Evolutionary conservation across 768 basidiomycete genomes (phyloP), one percentile per base, ranked within the genome.

Genomic region (Psilocybe subaeruginosa): DNA sequence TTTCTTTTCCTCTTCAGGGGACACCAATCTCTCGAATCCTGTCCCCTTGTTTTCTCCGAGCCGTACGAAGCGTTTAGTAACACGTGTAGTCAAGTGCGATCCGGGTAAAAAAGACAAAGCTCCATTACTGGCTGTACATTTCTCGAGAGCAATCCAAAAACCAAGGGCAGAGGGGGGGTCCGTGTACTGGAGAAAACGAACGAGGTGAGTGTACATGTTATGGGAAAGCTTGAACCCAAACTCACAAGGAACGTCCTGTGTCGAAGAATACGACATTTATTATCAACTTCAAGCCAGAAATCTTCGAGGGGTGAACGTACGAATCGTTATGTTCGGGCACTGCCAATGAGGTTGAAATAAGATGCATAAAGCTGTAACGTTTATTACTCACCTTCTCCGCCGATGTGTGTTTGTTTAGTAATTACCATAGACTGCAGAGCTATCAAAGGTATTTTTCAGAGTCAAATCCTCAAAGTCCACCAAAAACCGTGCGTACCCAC

Each of bases 381-480:
- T 8, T 43, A 5, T 23, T 23, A 60, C 77, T 64, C 59, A 95
- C 95, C 95, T 85, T 92, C 88, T 2, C 95, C 95, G 1, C 97
- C 97, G 27, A 99, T 96, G 57, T 89, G 81, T 4, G 92, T 88
- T 70, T 98, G 95, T 74, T 99, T 99, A 68, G 90, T 95, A 62
- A 99, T 99, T 33, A 97, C 80, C 95, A 97, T 97, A 2, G 92
- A 93, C 70, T 97, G 95, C 33, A 96, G 78, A 2, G 92, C 95
- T 91, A 65, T 31, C 16, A 9, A 43, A n/a, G 23, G 56, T 9
- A n/a, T 31, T 12, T 8, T n/a, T 37, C 27, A 46, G 19, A 60
- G 2, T 23, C 23, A 23, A 23, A 2, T 56, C 39, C 52, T 57
- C 23, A 43, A 17, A 8, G 33, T 31, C 8, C 7, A 27, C 1